phyloP scores from a whole-genome alignment of 805 yeast species.

The Tetrapisispora taiwanensis region DNA sequence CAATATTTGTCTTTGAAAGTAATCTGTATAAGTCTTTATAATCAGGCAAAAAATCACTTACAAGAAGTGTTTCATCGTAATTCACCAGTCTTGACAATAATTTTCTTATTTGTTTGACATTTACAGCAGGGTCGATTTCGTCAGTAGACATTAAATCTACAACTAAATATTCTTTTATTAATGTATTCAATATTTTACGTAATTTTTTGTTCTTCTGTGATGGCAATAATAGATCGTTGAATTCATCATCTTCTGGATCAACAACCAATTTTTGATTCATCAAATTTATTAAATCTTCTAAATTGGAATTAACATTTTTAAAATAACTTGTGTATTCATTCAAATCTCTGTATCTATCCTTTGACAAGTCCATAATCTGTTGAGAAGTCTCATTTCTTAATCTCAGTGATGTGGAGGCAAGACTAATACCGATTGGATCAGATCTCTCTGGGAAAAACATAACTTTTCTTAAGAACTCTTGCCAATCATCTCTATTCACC shows the following conservation, averaged over 20 bases:
- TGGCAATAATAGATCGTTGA: not conserved
- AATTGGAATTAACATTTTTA: constrained; percentile 11
- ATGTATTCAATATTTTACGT: constrained; percentile 6
- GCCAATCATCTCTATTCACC: constrained; percentile 9
- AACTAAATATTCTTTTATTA: constrained; percentile 10
- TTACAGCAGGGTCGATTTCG: constrained; percentile 3
- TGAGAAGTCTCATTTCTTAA: constrained; percentile 12
- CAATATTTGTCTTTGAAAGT: constrained; percentile 10
- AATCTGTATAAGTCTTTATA: constrained; percentile 14
- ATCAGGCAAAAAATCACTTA: constrained; percentile 12
- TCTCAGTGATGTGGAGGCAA: constrained; percentile 12
- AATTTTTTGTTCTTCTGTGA: constrained; percentile 6
- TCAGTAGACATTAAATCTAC: constrained; percentile 9
- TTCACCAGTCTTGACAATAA: constrained; percentile 11
- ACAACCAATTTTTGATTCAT: not conserved
- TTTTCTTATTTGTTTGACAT: constrained; percentile 1
- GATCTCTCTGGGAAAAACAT: constrained; percentile 25
- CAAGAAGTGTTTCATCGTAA: constrained; percentile 11
- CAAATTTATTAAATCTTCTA: constrained; percentile 7
- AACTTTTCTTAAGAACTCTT: constrained; percentile 16
- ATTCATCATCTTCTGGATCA: not conserved
- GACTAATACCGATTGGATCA: constrained; percentile 25
- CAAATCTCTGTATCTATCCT: constrained; percentile 2
- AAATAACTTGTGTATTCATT: constrained; percentile 11
- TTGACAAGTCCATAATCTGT: not conserved